Conservation (phyloP, 1,139 yeast species). For the Diutina neorugosa region DNA sequence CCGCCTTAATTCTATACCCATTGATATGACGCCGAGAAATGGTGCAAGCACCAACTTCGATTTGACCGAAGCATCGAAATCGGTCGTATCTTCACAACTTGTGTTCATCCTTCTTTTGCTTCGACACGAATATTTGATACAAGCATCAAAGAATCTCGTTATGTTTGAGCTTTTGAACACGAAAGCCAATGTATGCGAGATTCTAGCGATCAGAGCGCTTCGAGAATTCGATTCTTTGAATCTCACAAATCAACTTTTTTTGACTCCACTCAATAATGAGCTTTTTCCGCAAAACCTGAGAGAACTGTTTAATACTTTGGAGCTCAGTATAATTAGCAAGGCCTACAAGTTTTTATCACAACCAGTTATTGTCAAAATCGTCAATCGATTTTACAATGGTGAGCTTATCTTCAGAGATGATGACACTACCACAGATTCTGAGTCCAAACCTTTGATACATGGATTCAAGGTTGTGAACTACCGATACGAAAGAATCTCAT, state of each 20-base stretch:
- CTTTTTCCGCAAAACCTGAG: conserved; percentile 7
- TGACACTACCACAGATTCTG: background rate
- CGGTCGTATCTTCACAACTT: conserved; percentile 15
- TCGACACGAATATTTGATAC: conserved; percentile 35
- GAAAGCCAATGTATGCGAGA: conserved; percentile 43
- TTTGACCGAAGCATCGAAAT: conserved; percentile 7
- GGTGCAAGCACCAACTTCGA: conserved; percentile 13
- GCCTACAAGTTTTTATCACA: conserved; percentile 45
- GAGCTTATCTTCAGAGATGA: conserved; percentile 22
- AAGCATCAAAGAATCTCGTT: conserved; percentile 36
- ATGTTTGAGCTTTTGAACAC: conserved; percentile 37
- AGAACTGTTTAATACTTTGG: conserved; percentile 34
- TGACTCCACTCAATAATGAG: conserved; percentile 24
- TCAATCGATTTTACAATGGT: conserved; percentile 46
- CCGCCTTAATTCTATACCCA: conserved; percentile 3
- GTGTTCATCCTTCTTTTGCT: conserved; percentile 24
- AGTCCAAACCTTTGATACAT: background rate
- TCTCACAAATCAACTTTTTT: conserved; percentile 31
- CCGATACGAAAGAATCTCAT: background rate
- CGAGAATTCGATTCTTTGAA: conserved; percentile 36
- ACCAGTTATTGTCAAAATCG: conserved; percentile 38
- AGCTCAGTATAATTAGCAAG: conserved; percentile 40
- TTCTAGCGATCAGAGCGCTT: conserved; percentile 39
- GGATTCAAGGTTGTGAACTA: background rate
- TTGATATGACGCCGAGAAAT: conserved; percentile 13